Conservation (phyloP, 495 filamentous ascomycete genomes). For the Lindgomyces ingoldianus region DNA sequence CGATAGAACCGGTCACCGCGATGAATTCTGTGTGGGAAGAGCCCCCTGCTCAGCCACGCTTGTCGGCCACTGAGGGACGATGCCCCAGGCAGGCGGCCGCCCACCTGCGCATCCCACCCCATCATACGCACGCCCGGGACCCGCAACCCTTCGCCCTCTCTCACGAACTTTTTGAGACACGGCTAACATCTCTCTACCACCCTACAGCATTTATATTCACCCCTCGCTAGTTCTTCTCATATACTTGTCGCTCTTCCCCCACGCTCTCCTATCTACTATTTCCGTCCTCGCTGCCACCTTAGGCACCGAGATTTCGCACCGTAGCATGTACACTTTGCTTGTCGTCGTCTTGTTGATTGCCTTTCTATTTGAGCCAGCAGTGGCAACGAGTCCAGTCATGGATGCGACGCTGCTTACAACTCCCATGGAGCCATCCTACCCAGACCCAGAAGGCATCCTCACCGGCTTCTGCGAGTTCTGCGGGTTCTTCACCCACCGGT, state of each 20-base stretch:
- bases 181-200: neutral
- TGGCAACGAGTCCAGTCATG: slow-evolving; percentile 19
- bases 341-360: slow-evolving; percentile 12
- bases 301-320: slow-evolving; percentile 24
- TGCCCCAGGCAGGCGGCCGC: neutral
- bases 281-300: neutral
- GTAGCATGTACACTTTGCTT: slow-evolving; percentile 28
- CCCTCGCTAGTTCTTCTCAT: neutral
- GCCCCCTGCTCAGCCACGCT: slow-evolving; percentile 11
- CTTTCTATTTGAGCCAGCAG: slow-evolving; percentile 16
- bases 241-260: neutral
- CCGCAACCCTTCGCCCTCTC: neutral
- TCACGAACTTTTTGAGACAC: neutral
- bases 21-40: slow-evolving; percentile 2
- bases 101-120: neutral
- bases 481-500: slow-evolving; percentile 8
- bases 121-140: neutral
- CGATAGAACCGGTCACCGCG: slow-evolving; percentile 17
- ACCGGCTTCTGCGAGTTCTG: slow-evolving; percentile 25
- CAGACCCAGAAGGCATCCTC: slow-evolving; percentile 33
- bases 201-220: neutral
- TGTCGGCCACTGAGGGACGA: neutral
- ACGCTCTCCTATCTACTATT: neutral
- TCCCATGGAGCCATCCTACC: slow-evolving; percentile 21
- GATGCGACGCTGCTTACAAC: slow-evolving; percentile 8